phyloP scores from a whole-genome alignment of 108 stramenopile species.

The Seminavis robusta region DNA sequence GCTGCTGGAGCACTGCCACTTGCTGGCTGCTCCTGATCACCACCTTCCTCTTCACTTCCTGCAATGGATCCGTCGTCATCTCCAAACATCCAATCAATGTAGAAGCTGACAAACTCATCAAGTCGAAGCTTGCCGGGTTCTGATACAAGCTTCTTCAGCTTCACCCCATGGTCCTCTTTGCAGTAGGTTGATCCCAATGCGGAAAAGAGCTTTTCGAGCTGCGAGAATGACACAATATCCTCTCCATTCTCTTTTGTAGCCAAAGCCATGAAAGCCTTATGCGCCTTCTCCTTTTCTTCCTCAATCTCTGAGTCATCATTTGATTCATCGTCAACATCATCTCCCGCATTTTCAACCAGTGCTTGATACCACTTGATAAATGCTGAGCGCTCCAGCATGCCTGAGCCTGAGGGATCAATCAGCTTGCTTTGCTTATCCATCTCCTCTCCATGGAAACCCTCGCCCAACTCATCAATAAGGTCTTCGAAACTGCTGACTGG shows the following conservation, averaged over 20 bases:
- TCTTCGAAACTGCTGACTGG: conserved; percentile 52
- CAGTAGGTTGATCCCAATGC: conserved; percentile 84
- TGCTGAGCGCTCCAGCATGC: conserved; percentile 32
- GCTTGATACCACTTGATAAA: conserved; percentile 73
- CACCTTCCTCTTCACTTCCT: conserved; percentile 20
- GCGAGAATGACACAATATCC: conserved; percentile 23
- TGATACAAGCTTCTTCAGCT: conserved; percentile 48
- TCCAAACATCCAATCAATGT: conserved; percentile 85
- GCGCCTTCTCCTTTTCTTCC: conserved; percentile 67
- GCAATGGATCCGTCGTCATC: conserved; percentile 60
- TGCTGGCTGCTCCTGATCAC: too few relatives aligned
- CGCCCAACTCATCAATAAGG: conserved; percentile 72
- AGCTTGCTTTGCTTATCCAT: conserved; percentile 53
- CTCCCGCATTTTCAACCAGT: conserved; percentile 27
- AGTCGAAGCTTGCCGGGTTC: conserved; percentile 25
- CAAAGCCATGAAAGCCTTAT: conserved; percentile 30
- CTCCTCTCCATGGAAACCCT: conserved; percentile 86
- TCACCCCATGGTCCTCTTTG: conserved; percentile 75
- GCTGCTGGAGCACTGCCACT: neutral
- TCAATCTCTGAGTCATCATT: conserved; percentile 46
- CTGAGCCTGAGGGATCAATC: conserved; percentile 46
- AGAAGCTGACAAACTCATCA: conserved; percentile 77
- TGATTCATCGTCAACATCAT: conserved; percentile 36
- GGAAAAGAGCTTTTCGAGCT: conserved; percentile 74
- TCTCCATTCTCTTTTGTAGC: conserved; percentile 18